A percentile compares a stretch with the other conserved stretches of the same genome.
Evolutionary conservation across 805 yeast genomes (phyloP).

Genomic region (Myxozyma udenii): DNA sequence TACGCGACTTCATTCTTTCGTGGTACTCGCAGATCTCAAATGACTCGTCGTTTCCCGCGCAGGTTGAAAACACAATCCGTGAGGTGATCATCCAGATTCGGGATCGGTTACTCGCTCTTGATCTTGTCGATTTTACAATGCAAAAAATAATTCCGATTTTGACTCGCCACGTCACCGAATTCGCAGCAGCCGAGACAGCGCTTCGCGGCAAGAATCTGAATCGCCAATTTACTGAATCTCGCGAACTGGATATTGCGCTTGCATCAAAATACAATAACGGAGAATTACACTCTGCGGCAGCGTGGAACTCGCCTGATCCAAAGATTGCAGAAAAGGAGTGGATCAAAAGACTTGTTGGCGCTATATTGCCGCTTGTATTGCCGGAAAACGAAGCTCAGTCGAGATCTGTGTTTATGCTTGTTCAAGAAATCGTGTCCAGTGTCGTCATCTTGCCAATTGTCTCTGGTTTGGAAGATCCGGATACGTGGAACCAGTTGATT

Average conservation of each 20-base stretch:
- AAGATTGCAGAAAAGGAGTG: constrained; percentile 49
- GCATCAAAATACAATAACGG: constrained; percentile 49
- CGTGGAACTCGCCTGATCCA: constrained; percentile 41
- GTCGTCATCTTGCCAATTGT: constrained; percentile 54
- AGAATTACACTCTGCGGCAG: constrained; percentile 57
- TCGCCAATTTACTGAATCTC: constrained; percentile 37
- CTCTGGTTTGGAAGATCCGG: constrained; percentile 62
- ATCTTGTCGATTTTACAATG: constrained; percentile 57
- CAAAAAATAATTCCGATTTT: constrained; percentile 60
- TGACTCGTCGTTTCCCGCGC: constrained; percentile 44
- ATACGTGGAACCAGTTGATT: constrained; percentile 67
- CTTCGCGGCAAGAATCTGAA: constrained; percentile 33
- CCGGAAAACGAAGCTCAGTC: constrained; percentile 45
- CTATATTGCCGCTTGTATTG: constrained; percentile 51
- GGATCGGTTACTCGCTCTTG: constrained; percentile 45
- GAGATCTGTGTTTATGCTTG: constrained; percentile 47
- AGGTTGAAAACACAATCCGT: constrained; percentile 47
- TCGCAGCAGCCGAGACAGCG: constrained; percentile 43
- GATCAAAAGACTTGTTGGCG: constrained; percentile 45
- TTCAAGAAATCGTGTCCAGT: constrained; percentile 62
- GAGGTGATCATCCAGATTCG: constrained; percentile 45
- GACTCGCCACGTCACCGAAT: constrained; percentile 60
- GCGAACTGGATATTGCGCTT: constrained; percentile 43
- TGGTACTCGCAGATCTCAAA: constrained; percentile 55
- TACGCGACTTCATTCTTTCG: constrained; percentile 52